Percentiles rank a stretch among this genome's conserved stretches.
phyloP scores from a whole-genome alignment of 1,139 yeast genomes.

The Yamadazyma atmosphaerica region DNA sequence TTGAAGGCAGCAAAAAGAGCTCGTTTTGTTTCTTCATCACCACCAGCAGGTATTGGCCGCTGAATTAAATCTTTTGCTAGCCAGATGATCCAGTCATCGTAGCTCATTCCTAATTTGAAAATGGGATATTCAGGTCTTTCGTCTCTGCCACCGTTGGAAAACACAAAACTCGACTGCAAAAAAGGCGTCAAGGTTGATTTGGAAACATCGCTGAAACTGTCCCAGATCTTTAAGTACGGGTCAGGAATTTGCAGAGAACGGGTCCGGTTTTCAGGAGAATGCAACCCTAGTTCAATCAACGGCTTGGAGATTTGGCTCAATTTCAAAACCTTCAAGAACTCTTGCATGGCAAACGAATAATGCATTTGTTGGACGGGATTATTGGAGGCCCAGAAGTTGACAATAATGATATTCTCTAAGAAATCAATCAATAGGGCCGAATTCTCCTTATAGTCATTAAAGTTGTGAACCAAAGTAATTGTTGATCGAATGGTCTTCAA shows the following conservation, averaged over 20 bases:
- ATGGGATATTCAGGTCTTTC: slow-evolving; percentile 36
- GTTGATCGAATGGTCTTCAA: slow-evolving; percentile 45
- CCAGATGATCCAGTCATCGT: slow-evolving; percentile 66
- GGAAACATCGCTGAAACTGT: slow-evolving; percentile 62
- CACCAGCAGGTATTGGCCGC: slow-evolving; percentile 24
- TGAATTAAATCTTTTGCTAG: slow-evolving; percentile 67
- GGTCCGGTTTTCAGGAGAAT: neutral
- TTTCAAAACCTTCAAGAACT: slow-evolving; percentile 67
- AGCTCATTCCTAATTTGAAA: slow-evolving; percentile 34
- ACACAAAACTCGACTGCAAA: slow-evolving; percentile 67
- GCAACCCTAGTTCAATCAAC: neutral
- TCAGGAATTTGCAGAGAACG: slow-evolving; percentile 10
- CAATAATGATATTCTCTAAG: slow-evolving; percentile 68
- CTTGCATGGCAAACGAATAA: slow-evolving; percentile 89
- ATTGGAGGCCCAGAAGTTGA: slow-evolving; percentile 85
- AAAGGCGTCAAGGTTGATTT: slow-evolving; percentile 78
- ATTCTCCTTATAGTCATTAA: slow-evolving; percentile 62
- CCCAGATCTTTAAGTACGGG: slow-evolving; percentile 51
- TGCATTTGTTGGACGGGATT: slow-evolving; percentile 85
- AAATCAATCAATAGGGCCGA: slow-evolving; percentile 64
- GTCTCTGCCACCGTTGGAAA: slow-evolving; percentile 38
- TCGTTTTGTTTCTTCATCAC: slow-evolving; percentile 14
- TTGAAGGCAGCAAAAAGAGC: slow-evolving; percentile 66
- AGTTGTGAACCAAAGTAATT: slow-evolving; percentile 57
- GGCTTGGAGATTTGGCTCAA: slow-evolving; percentile 21